Base-by-base conservation (phyloP, 768 basidiomycete genomes). In the Hypholoma fasciculare region DNA sequence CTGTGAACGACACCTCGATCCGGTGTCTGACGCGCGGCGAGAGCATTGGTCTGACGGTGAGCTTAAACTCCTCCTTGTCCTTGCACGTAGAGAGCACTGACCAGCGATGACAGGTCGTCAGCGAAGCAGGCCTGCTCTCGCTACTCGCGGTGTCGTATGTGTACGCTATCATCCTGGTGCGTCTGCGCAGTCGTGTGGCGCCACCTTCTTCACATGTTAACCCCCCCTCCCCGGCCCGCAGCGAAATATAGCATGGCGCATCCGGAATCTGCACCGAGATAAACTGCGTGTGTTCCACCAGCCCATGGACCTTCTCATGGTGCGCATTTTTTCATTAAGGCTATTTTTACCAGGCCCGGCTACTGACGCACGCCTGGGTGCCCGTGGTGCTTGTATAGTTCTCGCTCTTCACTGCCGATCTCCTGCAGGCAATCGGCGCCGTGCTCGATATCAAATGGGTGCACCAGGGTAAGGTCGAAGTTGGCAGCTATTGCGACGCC, bases 221-320 rank as follows among this genome's bases (percentile, higher is more conserved):
- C 8, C n/a, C n/a, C n/a, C 20, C 4, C 39, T 36, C n/a, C 7
- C 17, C 14, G 16, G 12, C 19, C 8, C 49, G 7, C 55, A 74
- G 71, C 63, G 66, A 37, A 72, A 74, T 60, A 57, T 69, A 17
- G 51, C 69, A 37, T 69, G 65, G 38, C 64, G 71, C 56, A 44
- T 67, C 30, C 67, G 66, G 7, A 60, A 61, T 37, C 52, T 66
- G 19, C 54, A 54, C 23, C 58, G 63, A 20, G 57, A 54, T 17
- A 61, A 56, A 49, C 63, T 64, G 60, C 65, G 54, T 17, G 60
- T 76, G 7, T 64, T 79, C 19, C 68, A 66, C 52, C 65, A 68
- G 39, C 76, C 78, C 4, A 68, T 74, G 52, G 77, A 81, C 58
- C 62, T 76, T 8, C 72, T 78, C 49, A 76, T 80, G 72, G 78